Base-by-base conservation (phyloP, 2,329 filamentous ascomycete genomes). In the Colletotrichum sp. region DNA sequence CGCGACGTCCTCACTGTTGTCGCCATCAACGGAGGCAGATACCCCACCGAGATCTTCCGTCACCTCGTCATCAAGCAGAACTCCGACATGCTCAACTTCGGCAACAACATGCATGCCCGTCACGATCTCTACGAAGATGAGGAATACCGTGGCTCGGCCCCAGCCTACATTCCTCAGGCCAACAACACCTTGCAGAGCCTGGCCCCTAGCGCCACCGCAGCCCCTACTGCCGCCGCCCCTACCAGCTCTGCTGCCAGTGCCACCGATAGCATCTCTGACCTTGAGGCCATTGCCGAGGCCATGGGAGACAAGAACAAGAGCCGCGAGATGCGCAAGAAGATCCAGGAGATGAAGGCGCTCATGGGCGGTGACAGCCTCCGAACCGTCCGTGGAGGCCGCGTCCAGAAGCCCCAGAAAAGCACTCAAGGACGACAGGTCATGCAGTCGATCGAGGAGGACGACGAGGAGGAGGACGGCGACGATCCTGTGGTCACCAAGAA, bases 1-100 rank as follows among this genome's bases (percentile, higher is more conserved):
- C 74, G 75, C 15, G 77, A 78, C n/a, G 77, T 77, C 3, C 39
- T 78, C 27, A 69, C 71, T 11, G 71, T 70, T 6, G 55, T 78
- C 27, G 77, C 75, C 9, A 15, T 77, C 30, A 67, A 77, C 27
- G 71, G 72, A 15, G 75, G 72, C 30, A 71, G 25, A n/a, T 77
- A 77, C 16, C 75, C 72, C 5, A 59, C 71, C 25, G 67, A 70
- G 15, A 32, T 77, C 39, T 75, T 75, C 16, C 66, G 72, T 2
- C 71, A 75, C 57, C 75, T 77, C 25, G 68, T 77, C 4, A 19
- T 77, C 25, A 32, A 77, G 16, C 71, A 77, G 62, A 68, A 77
- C 39, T 69, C 66, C 5, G 34, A 65, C 15, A 70, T 75, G 65
- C 52, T 62, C 52, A 36, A 71, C 15, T 77, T 68, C 25, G 75